Conservation (phyloP, 2,329 filamentous ascomycete genomes). For the Septoria linicola region DNA sequence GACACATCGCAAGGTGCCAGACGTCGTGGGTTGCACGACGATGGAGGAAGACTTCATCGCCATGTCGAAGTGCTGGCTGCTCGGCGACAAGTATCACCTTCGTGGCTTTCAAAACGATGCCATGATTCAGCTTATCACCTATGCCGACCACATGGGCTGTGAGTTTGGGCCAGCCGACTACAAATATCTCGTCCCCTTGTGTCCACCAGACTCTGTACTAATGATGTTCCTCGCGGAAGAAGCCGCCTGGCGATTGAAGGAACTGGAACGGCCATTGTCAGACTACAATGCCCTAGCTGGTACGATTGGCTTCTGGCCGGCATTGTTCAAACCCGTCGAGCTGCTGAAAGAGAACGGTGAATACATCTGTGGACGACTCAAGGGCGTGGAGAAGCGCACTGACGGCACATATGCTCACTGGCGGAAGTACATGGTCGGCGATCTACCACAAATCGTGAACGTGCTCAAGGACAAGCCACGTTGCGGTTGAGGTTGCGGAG, state of each 20-base stretch:
- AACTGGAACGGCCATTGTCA: no score
- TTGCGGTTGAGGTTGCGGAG: no score
- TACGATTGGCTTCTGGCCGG: background rate
- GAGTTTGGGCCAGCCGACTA: background rate
- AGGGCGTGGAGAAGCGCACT: background rate
- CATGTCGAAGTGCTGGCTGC: slow-evolving; percentile 11
- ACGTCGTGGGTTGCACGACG: background rate
- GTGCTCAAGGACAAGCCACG: background rate
- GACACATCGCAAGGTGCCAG: background rate
- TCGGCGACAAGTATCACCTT: slow-evolving; percentile 19
- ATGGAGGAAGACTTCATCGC: background rate
- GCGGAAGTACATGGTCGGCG: slow-evolving; percentile 1
- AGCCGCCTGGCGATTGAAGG: background rate
- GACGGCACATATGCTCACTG: background rate
- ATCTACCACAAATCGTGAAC: background rate
- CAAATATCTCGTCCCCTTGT: background rate
- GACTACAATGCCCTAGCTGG: background rate
- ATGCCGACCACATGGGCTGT: background rate
- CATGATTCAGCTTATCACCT: slow-evolving; percentile 5
- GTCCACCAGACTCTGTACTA: background rate
- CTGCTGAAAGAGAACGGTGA: background rate
- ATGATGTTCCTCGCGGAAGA: slow-evolving; percentile 1
- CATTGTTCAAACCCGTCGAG: background rate
- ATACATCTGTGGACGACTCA: background rate
- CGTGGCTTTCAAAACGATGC: slow-evolving; percentile 6